Evolutionary conservation across 768 basidiomycete genomes (phyloP), one percentile per base, ranked within the genome.

Genomic region (Boletus rubroflammeus): DNA sequence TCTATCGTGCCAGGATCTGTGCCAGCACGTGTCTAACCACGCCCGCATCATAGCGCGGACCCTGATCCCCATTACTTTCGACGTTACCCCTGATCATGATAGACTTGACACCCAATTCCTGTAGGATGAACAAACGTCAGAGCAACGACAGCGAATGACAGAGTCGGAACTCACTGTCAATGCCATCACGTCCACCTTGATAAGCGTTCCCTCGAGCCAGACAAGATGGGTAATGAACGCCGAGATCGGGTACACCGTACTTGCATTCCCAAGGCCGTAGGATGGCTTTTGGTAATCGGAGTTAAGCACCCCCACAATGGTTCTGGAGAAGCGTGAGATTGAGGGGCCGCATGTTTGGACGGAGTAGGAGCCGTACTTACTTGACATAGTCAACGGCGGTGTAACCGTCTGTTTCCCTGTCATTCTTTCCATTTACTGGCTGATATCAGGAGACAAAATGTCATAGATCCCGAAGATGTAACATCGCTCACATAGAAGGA

Each of bases 361-460:
- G 38, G 21, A 31, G 50, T 42, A 40, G 50, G 23, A 34, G 48
- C 6, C 62, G 76, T 32, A 35, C 59, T 61, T 61, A 91, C 89
- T 73, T 76, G 62, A 98, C 81, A 65, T 96, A 96, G 72, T 95
- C 89, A 3, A 81, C 76, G 0, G 92, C 94, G 6, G 80, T 82
- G 67, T 95, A 96, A 7, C 84, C 88, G 26, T 84, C 81, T 0
- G 94, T 97, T 71, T 98, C 95, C 51, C 94, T 78, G 65, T 98
- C 95, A 62, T 96, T 97, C 59, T 78, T 80, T 13, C 82, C 76
- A 66, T 97, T 98, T 53, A 98, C 94, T 96, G 60, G 13, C 23
- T 19, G 44, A 35, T 55, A 45, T 56, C n/a, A 64, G 55, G 15
- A n/a, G 38, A 19, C 32, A 38, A 43, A 13, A 19, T 6, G 3